Conservation (phyloP, 176 grass and related monocot species). For the Alloteropsis semialata region DNA sequence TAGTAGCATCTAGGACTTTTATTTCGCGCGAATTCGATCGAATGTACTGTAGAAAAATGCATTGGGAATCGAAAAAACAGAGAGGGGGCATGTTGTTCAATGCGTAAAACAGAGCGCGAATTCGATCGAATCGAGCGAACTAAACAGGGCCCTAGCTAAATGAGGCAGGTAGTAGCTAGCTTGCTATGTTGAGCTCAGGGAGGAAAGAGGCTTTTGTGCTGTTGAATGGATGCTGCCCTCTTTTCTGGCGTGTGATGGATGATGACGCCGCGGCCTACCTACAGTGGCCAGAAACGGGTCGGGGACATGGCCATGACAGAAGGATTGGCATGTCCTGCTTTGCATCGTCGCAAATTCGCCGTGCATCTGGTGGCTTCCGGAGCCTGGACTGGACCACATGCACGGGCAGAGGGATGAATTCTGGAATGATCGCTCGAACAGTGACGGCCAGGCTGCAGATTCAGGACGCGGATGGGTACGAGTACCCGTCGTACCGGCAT, state of each 20-base stretch:
- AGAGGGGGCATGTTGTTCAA: no score
- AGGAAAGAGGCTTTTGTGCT: constrained; percentile 10
- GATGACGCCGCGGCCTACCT: background rate
- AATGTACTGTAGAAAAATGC: no score
- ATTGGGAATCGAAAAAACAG: no score
- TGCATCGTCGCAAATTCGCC: background rate
- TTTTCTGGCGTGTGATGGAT: background rate
- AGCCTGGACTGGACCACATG: background rate
- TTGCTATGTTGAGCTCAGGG: background rate
- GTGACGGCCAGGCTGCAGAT: background rate
- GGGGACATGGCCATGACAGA: no score
- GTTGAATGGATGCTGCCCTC: constrained; percentile 9
- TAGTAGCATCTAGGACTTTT: background rate
- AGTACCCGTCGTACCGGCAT: background rate
- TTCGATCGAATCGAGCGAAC: no score
- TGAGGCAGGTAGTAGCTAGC: no score
- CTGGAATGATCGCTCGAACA: background rate
- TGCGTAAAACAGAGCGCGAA: no score
- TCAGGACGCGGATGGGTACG: background rate
- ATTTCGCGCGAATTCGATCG: no score
- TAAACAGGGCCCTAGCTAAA: no score
- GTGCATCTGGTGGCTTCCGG: background rate
- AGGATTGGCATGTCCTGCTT: background rate
- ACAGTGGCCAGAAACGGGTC: background rate
- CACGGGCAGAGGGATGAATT: background rate